These are phyloP conservation scores for Plasmopara muralis DNA, from an alignment of 352 stramenopile species.

Conservation along the genomic window DNA sequence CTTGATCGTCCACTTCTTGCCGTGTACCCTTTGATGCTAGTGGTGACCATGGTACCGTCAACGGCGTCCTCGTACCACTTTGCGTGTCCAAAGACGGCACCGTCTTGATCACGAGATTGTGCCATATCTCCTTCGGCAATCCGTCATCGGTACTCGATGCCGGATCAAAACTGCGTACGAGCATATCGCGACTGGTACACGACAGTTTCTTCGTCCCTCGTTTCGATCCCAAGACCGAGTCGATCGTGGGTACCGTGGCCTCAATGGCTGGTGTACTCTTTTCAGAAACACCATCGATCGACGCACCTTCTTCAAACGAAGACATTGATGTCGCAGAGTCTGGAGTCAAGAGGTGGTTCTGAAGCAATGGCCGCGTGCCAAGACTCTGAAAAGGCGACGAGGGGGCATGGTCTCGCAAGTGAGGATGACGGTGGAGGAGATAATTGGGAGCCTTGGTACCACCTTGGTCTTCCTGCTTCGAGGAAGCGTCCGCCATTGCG, in stretches of 20 bases:
- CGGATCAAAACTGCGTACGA: slow-evolving; percentile 10
- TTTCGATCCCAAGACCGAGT: slow-evolving; percentile 6
- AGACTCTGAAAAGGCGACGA: slow-evolving; percentile 20
- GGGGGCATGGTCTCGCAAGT: slow-evolving; percentile 10
- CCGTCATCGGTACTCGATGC: background rate
- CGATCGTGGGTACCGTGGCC: background rate
- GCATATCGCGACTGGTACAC: slow-evolving; percentile 25
- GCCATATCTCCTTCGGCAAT: slow-evolving; percentile 6
- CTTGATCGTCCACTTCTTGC: slow-evolving; percentile 18
- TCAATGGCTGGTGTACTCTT: slow-evolving; percentile 16
- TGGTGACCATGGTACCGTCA: slow-evolving; percentile 13
- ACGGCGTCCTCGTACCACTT: background rate
- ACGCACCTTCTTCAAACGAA: slow-evolving; percentile 28
- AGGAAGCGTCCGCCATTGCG: slow-evolving; percentile 14
- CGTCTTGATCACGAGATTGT: slow-evolving; percentile 19
- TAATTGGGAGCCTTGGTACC: slow-evolving; percentile 12
- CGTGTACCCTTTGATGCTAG: slow-evolving; percentile 15
- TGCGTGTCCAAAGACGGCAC: slow-evolving; percentile 6
- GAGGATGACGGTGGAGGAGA: slow-evolving; percentile 24
- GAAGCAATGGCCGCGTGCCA: slow-evolving; percentile 21
- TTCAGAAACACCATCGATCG: slow-evolving; percentile 25
- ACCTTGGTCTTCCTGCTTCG: slow-evolving; percentile 4
- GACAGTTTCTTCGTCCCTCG: slow-evolving; percentile 30
- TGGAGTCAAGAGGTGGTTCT: slow-evolving; percentile 28
- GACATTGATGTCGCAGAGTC: slow-evolving; percentile 29